A percentile compares a stretch with the other conserved stretches of the same genome.
Evolutionary conservation across 1,284 basidiomycete genomes (phyloP).

Genomic region (Ustilago shanxiensis): DNA sequence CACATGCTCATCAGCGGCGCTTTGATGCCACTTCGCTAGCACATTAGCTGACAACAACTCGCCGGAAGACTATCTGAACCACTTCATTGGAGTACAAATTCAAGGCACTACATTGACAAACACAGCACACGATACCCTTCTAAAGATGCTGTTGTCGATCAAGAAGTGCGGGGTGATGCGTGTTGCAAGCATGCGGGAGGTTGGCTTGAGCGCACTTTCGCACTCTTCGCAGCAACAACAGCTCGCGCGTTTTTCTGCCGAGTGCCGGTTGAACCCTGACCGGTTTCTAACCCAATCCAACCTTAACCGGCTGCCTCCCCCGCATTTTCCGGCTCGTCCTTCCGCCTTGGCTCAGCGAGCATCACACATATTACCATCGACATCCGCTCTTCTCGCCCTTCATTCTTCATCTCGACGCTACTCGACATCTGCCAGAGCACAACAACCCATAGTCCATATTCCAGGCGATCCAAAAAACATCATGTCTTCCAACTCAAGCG

Average conservation of each 20-base stretch:
- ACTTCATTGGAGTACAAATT: neutral
- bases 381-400: neutral
- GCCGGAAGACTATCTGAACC: no score
- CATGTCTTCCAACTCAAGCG: slow-evolving; percentile 23
- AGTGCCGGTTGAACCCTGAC: slow-evolving; percentile 13
- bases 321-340: slow-evolving; percentile 16
- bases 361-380: neutral
- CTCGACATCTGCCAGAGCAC: slow-evolving; percentile 2
- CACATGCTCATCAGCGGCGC: neutral
- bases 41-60: no score
- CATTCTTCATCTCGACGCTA: neutral
- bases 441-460: slow-evolving; percentile 41
- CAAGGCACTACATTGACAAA: neutral
- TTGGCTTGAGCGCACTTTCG: slow-evolving; percentile 28
- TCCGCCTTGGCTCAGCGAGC: neutral
- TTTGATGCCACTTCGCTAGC: neutral
- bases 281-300: slow-evolving; percentile 5
- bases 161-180: neutral
- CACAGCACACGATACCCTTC: no score
- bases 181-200: neutral
- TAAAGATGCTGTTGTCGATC: neutral
- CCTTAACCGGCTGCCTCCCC: slow-evolving; percentile 11
- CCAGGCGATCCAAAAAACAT: slow-evolving; percentile 13
- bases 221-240: neutral
- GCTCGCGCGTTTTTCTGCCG: slow-evolving; percentile 23